Conservation (phyloP, 352 stramenopile species). For the Salisapilia sapeloensis region DNA sequence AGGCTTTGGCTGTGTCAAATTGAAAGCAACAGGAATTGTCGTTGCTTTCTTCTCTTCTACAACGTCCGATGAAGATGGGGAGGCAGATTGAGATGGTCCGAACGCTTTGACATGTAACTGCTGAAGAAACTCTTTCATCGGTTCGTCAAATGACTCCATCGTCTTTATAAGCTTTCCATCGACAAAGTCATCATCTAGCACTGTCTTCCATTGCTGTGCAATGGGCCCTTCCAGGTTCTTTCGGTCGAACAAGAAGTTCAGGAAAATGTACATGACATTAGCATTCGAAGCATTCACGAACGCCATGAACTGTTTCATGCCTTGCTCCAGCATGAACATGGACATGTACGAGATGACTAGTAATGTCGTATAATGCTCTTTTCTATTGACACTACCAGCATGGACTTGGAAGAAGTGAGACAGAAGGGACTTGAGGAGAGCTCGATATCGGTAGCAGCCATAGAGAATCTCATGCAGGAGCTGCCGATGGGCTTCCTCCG, state of each 20-base stretch:
- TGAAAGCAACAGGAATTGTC: slow-evolving; percentile 63
- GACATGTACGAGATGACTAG: slow-evolving; percentile 81
- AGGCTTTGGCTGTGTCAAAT: slow-evolving; percentile 74
- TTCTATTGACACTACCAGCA: slow-evolving; percentile 48
- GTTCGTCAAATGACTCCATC: slow-evolving; percentile 21
- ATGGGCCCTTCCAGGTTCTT: slow-evolving; percentile 42
- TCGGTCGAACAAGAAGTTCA: slow-evolving; percentile 74
- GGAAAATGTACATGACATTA: slow-evolving; percentile 73
- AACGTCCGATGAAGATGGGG: no score
- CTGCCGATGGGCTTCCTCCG: slow-evolving; percentile 21
- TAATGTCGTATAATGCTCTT: slow-evolving; percentile 85
- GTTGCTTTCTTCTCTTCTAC: slow-evolving; percentile 22
- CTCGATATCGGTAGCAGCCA: slow-evolving; percentile 78
- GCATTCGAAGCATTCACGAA: slow-evolving; percentile 56
- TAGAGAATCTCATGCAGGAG: slow-evolving; percentile 85
- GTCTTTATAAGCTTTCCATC: slow-evolving; percentile 49
- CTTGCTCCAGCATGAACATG: slow-evolving; percentile 82
- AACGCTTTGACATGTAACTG: slow-evolving; percentile 58
- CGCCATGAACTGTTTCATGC: slow-evolving; percentile 29
- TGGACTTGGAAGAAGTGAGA: slow-evolving; percentile 75
- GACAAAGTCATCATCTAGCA: slow-evolving; percentile 79
- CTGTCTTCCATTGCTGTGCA: slow-evolving; percentile 55
- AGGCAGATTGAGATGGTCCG: slow-evolving; percentile 10
- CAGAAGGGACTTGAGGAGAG: slow-evolving; percentile 57
- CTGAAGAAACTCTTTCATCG: slow-evolving; percentile 18